A percentile compares a stretch with the other conserved stretches of the same genome.
phyloP scores from a whole-genome alignment of 768 basidiomycete genomes.

The Russula sp. region DNA sequence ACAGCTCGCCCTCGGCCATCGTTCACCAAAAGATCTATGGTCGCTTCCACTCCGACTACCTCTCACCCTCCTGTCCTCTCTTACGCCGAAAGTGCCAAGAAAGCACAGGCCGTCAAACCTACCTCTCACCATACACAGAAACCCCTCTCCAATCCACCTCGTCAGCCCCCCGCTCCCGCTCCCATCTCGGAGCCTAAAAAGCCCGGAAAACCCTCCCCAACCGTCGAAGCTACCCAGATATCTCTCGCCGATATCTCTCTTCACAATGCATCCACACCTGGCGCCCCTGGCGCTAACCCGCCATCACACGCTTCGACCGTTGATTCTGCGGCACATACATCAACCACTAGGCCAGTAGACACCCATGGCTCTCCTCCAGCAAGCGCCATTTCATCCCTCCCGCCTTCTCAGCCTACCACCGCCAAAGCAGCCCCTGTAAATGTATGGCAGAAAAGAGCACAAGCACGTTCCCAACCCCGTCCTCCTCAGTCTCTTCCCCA shows the following conservation, averaged over 20 bases:
- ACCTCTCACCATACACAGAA: constrained; percentile 16
- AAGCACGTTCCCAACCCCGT: constrained; percentile 28
- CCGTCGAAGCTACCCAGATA: constrained; percentile 2
- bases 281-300: not conserved
- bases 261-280: constrained; percentile 6
- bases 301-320: not conserved
- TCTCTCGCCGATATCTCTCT: constrained; percentile 12
- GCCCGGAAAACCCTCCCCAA: not conserved
- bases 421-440: constrained; percentile 30
- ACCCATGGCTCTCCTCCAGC: constrained; percentile 11
- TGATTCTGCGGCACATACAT: constrained; percentile 6
- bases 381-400: not conserved
- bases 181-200: constrained; percentile 9
- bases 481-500: constrained; percentile 18
- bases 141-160: constrained; percentile 14
- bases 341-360: constrained; percentile 4
- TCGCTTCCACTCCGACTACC: constrained; percentile 29
- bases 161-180: constrained; percentile 5
- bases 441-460: constrained; percentile 41
- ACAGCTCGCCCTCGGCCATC: constrained; percentile 23
- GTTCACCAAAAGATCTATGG: constrained; percentile 28
- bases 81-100: constrained; percentile 41
- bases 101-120: constrained; percentile 33
- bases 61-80: constrained; percentile 42
- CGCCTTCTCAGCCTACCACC: constrained; percentile 19